Evolutionary conservation across 768 basidiomycete genomes (phyloP).

Genomic region (Kockovaella imperatae): DNA sequence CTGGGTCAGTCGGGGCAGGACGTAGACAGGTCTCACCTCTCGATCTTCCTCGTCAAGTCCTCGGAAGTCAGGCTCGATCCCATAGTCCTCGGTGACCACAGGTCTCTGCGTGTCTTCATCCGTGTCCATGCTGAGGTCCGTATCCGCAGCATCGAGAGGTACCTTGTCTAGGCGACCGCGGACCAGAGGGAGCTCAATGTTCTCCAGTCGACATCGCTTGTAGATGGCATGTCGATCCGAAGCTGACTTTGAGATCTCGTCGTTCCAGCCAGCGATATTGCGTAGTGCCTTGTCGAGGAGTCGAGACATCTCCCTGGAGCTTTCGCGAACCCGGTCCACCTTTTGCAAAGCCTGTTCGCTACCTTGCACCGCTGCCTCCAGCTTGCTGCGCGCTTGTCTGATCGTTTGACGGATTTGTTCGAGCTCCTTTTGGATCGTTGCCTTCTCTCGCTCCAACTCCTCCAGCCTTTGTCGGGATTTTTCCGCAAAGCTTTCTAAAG

Average conservation of each 20-base stretch:
- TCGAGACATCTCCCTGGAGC: conserved; percentile 61
- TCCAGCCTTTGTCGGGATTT: conserved; percentile 54
- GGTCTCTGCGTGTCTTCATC: conserved; percentile 74
- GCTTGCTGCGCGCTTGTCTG: conserved; percentile 50
- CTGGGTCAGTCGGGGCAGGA: conserved; percentile 2
- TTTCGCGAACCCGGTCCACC: conserved; percentile 62
- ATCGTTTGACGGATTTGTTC: conserved; percentile 54
- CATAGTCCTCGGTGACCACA: conserved; percentile 68
- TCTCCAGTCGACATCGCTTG: conserved; percentile 86
- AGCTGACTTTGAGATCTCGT: conserved; percentile 81
- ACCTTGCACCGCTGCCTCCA: conserved; percentile 58
- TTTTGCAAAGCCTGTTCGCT: conserved; percentile 58
- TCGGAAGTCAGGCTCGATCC: conserved; percentile 87
- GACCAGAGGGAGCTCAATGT: conserved; percentile 70
- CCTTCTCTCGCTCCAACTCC: conserved; percentile 47
- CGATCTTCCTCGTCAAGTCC: conserved; percentile 87
- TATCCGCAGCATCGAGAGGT: conserved; percentile 82
- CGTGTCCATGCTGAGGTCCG: conserved; percentile 66
- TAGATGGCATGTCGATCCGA: conserved; percentile 80
- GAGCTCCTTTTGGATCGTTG: conserved; percentile 43
- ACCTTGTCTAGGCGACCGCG: conserved; percentile 74
- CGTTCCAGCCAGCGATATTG: conserved; percentile 81
- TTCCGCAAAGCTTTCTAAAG: conserved; percentile 57
- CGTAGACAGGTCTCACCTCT: conserved; percentile 55
- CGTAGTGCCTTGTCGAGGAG: conserved; percentile 79